These are phyloP conservation scores for Leptographium wingfieldii DNA, from an alignment of 2,329 filamentous ascomycete genomes.

Conservation along the genomic window DNA sequence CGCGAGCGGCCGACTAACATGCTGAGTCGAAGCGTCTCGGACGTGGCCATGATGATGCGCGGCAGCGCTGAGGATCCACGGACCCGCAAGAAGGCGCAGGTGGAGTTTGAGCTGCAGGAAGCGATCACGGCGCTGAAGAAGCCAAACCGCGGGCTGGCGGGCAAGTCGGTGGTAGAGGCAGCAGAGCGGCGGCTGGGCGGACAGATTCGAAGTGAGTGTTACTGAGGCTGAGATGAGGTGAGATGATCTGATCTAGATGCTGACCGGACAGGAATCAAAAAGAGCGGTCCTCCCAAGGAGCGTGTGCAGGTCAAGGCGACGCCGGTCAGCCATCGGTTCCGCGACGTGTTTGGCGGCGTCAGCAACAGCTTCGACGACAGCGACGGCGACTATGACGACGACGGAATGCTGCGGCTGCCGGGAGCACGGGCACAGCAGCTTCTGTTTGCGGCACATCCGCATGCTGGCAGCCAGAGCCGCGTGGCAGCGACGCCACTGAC, in stretches of 20 bases:
- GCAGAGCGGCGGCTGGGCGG: constrained; percentile 46
- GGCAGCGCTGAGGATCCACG: constrained; percentile 36
- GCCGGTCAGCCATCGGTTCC: constrained; percentile 41
- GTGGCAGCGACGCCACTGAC: constrained; percentile 12
- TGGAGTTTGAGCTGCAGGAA: constrained; percentile 58
- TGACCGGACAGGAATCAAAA: constrained; percentile 27
- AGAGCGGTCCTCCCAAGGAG: constrained; percentile 12
- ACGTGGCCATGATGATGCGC: background rate
- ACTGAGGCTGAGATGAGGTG: no score
- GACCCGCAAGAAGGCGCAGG: constrained; percentile 50
- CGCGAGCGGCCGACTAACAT: constrained; percentile 30
- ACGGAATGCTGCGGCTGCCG: background rate
- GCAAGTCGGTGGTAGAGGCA: constrained; percentile 53
- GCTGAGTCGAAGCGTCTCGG: constrained; percentile 23
- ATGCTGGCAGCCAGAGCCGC: background rate
- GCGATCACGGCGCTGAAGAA: constrained; percentile 64
- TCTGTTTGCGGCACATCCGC: background rate
- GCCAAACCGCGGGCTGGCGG: constrained; percentile 60
- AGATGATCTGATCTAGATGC: constrained; percentile 11
- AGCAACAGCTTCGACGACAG: background rate
- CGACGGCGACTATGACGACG: background rate
- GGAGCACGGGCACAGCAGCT: background rate
- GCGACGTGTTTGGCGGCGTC: constrained; percentile 27
- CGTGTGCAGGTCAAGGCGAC: constrained; percentile 44
- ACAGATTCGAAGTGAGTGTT: background rate